Conservation (phyloP, 2,329 filamentous ascomycete genomes). For the Aureobasidium sp. region DNA sequence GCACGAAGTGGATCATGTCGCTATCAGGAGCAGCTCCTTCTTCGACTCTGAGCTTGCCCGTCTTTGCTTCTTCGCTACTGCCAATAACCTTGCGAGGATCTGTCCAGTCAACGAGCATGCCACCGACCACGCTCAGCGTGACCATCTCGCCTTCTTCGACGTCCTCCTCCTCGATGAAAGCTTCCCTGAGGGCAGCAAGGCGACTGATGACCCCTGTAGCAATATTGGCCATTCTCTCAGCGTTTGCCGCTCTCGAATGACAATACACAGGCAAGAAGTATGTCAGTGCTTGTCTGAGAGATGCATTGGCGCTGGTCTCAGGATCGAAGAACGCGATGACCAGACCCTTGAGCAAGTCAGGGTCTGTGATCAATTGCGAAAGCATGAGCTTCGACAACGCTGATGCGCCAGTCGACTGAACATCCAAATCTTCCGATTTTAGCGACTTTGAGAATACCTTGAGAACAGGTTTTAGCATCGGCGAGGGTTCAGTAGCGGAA, state of each 20-base stretch:
- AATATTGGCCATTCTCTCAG: conserved; percentile 68
- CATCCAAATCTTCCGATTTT: conserved; percentile 60
- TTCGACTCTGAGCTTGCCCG: conserved; percentile 38
- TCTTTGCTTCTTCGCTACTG: conserved; percentile 47
- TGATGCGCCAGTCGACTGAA: conserved; percentile 73
- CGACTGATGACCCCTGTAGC: conserved; percentile 67
- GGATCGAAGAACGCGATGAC: conserved; percentile 84
- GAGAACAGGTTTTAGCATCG: conserved; percentile 54
- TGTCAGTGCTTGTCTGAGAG: conserved; percentile 74
- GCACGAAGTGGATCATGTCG: conserved; percentile 58
- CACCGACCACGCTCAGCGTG: conserved; percentile 61
- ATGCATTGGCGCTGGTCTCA: conserved; percentile 68
- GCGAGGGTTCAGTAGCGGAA: conserved; percentile 21
- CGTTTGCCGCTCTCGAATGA: conserved; percentile 75
- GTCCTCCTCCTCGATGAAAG: conserved; percentile 45
- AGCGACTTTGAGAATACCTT: conserved; percentile 83
- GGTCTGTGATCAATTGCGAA: conserved; percentile 65
- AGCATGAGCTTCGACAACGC: conserved; percentile 82
- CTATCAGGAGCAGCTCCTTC: conserved; percentile 53
- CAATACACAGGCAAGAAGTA: conserved; percentile 96
- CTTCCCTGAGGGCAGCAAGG: conserved; percentile 39
- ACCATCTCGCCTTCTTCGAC: conserved; percentile 75
- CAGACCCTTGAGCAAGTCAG: conserved; percentile 69
- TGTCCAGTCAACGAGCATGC: conserved; percentile 88
- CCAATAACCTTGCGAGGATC: conserved; percentile 72